These are phyloP conservation scores for Pichia sp. DNA, from an alignment of 1,139 yeast genomes.

Conservation along the genomic window DNA sequence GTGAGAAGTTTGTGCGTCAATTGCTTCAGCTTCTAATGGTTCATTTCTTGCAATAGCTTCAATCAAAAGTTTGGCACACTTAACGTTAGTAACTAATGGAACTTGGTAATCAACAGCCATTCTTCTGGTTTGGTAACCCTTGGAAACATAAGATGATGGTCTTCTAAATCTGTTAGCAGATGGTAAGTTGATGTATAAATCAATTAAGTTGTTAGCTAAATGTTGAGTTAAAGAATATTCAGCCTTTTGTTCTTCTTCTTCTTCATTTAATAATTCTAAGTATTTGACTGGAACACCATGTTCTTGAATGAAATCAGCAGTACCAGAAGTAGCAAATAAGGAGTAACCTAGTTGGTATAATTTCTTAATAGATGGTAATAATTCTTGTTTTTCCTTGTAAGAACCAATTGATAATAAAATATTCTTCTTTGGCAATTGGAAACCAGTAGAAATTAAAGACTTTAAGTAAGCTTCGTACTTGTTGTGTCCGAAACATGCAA, in stretches of 20 bases:
- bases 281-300: constrained; percentile 92
- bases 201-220: constrained; percentile 93
- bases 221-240: constrained; percentile 96
- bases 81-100: constrained; percentile 96
- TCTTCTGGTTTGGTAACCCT: constrained; percentile 98
- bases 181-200: constrained; percentile 92
- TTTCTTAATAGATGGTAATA: constrained; percentile 80
- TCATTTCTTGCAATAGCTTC: constrained; percentile 82
- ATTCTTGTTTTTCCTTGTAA: constrained; percentile 92
- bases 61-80: constrained; percentile 90
- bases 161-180: constrained; percentile 96
- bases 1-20: constrained; percentile 91
- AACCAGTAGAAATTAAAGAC: constrained; percentile 90
- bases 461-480: constrained; percentile 96
- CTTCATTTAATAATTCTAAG: constrained; percentile 71
- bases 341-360: constrained; percentile 80
- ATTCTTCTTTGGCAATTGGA: constrained; percentile 91
- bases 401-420: constrained; percentile 93
- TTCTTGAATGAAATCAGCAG: constrained; percentile 96
- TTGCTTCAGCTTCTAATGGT: constrained; percentile 60
- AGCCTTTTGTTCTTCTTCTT: constrained; percentile 70
- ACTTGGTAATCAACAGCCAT: constrained; percentile 99
- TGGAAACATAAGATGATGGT: constrained; percentile 96
- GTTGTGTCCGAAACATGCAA: constrained; percentile 93
- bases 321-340: constrained; percentile 96